Evolutionary conservation across 306 rosid species (phyloP).

Genomic region (Sicyos edulis): DNA sequence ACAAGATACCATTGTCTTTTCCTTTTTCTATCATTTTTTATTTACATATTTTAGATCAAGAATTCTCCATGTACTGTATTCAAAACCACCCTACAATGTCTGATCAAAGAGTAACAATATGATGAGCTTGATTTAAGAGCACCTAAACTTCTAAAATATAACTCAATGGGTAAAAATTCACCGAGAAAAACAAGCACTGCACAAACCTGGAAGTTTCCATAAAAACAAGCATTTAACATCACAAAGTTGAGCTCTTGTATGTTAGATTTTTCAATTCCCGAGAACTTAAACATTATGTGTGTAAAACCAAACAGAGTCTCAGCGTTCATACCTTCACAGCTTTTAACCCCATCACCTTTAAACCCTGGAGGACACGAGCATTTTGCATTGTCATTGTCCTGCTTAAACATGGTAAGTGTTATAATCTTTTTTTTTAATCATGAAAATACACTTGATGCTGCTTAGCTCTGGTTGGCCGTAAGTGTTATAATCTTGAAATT

Average conservation of each 20-base stretch:
- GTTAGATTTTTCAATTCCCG: background rate
- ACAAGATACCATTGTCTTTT: too few relatives aligned
- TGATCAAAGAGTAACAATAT: background rate
- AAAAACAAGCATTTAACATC: background rate
- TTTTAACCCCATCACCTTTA: conserved; percentile 83
- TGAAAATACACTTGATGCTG: too few relatives aligned
- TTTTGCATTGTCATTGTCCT: conserved; percentile 72
- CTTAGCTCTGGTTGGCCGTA: background rate
- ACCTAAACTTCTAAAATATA: background rate
- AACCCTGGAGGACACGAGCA: conserved; percentile 88
- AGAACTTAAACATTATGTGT: background rate
- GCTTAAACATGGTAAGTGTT: conserved; percentile 21
- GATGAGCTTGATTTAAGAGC: background rate
- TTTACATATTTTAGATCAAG: background rate
- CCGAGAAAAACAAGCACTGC: background rate
- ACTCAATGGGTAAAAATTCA: background rate
- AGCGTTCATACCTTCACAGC: conserved; percentile 63
- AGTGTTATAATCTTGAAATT: conserved; percentile 5
- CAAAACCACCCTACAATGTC: background rate
- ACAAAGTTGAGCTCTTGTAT: background rate
- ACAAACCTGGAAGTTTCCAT: background rate
- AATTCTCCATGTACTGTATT: background rate
- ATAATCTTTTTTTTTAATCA: too few relatives aligned
- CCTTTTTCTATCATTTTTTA: too few relatives aligned
- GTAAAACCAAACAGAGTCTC: conserved; percentile 9